Evolutionary conservation across 495 filamentous ascomycete genomes (phyloP).

Genomic region (Podospora appendiculata): DNA sequence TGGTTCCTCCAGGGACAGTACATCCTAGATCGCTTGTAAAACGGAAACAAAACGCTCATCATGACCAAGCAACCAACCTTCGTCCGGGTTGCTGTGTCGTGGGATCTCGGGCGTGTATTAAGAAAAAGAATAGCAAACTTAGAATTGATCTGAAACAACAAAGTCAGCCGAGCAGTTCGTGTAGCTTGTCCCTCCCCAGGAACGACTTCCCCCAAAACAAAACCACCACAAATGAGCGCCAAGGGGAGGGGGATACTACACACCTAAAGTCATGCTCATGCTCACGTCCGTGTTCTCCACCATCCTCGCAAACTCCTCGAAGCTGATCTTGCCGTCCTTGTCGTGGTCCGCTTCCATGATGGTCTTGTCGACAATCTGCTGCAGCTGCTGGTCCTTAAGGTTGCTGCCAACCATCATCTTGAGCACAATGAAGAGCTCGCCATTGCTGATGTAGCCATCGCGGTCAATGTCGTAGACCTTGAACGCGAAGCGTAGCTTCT

Average conservation of each 20-base stretch:
- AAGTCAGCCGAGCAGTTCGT: too few relatives aligned
- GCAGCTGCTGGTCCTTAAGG: constrained; percentile 96
- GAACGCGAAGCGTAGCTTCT: constrained; percentile 96
- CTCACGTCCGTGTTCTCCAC: constrained; percentile 94
- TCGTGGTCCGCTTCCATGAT: constrained; percentile 99
- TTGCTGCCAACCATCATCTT: constrained; percentile 99
- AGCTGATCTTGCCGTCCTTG: constrained; percentile 95
- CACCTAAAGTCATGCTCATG: constrained; percentile 94
- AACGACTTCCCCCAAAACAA: background rate
- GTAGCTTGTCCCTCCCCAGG: too few relatives aligned
- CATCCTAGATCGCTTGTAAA: too few relatives aligned
- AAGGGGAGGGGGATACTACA: constrained; percentile 21
- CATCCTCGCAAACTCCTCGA: constrained; percentile 98
- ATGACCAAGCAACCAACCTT: too few relatives aligned
- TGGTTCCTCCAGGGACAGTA: too few relatives aligned
- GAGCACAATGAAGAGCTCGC: constrained; percentile 96
- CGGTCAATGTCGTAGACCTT: constrained; percentile 99
- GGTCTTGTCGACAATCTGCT: constrained; percentile 98
- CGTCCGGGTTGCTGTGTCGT: too few relatives aligned
- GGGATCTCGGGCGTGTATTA: too few relatives aligned
- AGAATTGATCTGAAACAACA: too few relatives aligned
- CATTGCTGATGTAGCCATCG: constrained; percentile 97
- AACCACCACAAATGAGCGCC: background rate
- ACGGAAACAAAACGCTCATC: too few relatives aligned
- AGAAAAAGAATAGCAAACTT: too few relatives aligned